A percentile compares a stretch with the other conserved stretches of the same genome.
These are phyloP conservation scores for Thalassiosira allenii DNA, from an alignment of 352 stramenopile genomes.

Conservation along the genomic window DNA sequence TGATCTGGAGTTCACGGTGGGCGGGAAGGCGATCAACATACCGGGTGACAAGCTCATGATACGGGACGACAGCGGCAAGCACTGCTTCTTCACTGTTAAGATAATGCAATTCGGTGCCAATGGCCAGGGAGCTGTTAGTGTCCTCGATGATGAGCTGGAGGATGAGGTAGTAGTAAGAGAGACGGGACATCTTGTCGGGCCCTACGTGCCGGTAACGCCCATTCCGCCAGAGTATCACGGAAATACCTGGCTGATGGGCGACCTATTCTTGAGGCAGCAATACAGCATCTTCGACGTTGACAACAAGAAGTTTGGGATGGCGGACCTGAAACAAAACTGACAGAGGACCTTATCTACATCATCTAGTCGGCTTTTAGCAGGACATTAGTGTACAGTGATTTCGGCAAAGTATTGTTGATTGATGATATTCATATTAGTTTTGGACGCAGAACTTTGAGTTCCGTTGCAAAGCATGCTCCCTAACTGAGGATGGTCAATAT, in stretches of 20 bases:
- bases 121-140: background rate
- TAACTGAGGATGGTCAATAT: too few species aligned
- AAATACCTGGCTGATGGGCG: conserved; percentile 43
- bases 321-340: conserved; percentile 41
- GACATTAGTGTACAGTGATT: too few species aligned
- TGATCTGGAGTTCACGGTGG: conserved; percentile 94
- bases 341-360: too few species aligned
- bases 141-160: conserved; percentile 23
- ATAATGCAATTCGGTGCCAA: conserved; percentile 36
- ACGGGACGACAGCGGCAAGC: conserved; percentile 69
- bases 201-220: too few species aligned
- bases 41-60: conserved; percentile 92
- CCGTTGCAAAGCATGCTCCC: too few species aligned
- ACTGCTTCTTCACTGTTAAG: conserved; percentile 42
- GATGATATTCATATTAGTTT: too few species aligned
- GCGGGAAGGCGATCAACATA: conserved; percentile 91
- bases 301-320: conserved; percentile 46
- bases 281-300: conserved; percentile 54
- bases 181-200: too few species aligned
- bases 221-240: too few species aligned
- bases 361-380: too few species aligned
- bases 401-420: too few species aligned
- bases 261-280: conserved; percentile 43
- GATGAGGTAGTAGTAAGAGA: conserved; percentile 7
- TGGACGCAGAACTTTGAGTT: too few species aligned